phyloP scores from a whole-genome alignment of 2,329 filamentous ascomycete species.

The Epichloe gansuensis region DNA sequence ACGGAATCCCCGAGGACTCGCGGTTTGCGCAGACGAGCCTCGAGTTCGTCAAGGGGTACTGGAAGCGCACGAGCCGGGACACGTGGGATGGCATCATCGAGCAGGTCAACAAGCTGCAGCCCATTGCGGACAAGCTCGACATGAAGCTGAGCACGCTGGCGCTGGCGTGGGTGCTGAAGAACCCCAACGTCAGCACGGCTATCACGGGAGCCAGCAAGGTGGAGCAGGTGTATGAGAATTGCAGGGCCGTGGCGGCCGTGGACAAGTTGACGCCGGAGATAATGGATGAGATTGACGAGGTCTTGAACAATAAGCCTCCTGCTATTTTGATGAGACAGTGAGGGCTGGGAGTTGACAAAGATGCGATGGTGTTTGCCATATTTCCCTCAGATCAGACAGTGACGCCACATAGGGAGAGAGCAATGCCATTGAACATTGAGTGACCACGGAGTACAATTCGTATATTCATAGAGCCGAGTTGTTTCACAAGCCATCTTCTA shows the following conservation, averaged over 20 bases:
- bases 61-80: constrained; percentile 38
- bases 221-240: constrained; percentile 49
- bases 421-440: not conserved
- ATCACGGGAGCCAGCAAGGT: constrained; percentile 48
- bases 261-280: constrained; percentile 48
- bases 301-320: constrained; percentile 46
- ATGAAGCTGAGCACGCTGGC: constrained; percentile 44
- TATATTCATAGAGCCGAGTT: not conserved
- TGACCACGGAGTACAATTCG: too few relatives aligned
- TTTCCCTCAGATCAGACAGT: not conserved
- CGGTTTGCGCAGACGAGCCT: constrained; percentile 44
- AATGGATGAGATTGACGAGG: constrained; percentile 45
- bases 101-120: constrained; percentile 46
- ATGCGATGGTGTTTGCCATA: not conserved
- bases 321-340: constrained; percentile 24
- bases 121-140: constrained; percentile 52
- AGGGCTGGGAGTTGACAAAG: not conserved
- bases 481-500: not conserved
- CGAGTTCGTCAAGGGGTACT: constrained; percentile 41
- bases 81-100: constrained; percentile 44
- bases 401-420: not conserved
- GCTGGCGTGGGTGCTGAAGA: constrained; percentile 51
- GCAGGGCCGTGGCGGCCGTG: constrained; percentile 37
- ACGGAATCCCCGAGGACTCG: constrained; percentile 48
- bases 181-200: constrained; percentile 47